A percentile compares a stretch with the other conserved stretches of the same genome.
Conservation (phyloP, 2,329 filamentous ascomycete genomes). For the Calonectria leucothoes region DNA sequence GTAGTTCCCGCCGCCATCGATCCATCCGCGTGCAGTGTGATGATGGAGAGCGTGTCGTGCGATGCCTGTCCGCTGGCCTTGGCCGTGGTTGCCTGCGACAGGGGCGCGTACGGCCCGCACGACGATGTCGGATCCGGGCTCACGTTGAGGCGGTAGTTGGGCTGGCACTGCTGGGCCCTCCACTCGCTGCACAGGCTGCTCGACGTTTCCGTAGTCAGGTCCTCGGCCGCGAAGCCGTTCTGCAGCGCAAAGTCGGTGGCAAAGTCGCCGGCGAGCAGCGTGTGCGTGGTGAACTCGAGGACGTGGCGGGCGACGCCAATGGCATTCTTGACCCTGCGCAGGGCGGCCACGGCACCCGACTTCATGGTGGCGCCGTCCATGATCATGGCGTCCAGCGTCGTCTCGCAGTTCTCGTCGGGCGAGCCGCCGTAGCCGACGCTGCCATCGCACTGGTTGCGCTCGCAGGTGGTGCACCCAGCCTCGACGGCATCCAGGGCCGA, state of each 20-base stretch:
- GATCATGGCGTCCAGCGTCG: conserved; percentile 69
- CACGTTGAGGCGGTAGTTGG: conserved; percentile 63
- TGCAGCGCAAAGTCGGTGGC: conserved; percentile 64
- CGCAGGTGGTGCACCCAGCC: conserved; percentile 63
- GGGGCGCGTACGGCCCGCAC: conserved; percentile 61
- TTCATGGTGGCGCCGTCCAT: conserved; percentile 68
- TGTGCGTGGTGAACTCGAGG: conserved; percentile 63
- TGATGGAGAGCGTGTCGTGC: conserved; percentile 67
- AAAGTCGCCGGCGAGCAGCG: conserved; percentile 63
- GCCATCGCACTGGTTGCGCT: conserved; percentile 64
- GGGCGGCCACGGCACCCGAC: conserved; percentile 62
- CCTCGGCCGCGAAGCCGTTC: conserved; percentile 61
- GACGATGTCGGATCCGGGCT: conserved; percentile 53
- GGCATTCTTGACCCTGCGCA: conserved; percentile 61
- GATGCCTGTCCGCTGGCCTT: conserved; percentile 39
- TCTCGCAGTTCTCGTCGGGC: conserved; percentile 67
- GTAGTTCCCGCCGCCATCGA: conserved; percentile 66
- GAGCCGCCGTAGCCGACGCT: conserved; percentile 67
- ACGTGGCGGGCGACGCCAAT: conserved; percentile 63
- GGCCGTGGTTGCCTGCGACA: conserved; percentile 6
- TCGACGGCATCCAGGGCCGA: conserved; percentile 64
- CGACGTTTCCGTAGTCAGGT: conserved; percentile 56
- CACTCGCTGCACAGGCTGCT: conserved; percentile 55
- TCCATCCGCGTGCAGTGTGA: conserved; percentile 56
- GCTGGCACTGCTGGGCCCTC: conserved; percentile 57